These are phyloP conservation scores for Rhexocercosporidium sp. DNA, from an alignment of 2,329 filamentous ascomycete species.

Conservation along the genomic window DNA sequence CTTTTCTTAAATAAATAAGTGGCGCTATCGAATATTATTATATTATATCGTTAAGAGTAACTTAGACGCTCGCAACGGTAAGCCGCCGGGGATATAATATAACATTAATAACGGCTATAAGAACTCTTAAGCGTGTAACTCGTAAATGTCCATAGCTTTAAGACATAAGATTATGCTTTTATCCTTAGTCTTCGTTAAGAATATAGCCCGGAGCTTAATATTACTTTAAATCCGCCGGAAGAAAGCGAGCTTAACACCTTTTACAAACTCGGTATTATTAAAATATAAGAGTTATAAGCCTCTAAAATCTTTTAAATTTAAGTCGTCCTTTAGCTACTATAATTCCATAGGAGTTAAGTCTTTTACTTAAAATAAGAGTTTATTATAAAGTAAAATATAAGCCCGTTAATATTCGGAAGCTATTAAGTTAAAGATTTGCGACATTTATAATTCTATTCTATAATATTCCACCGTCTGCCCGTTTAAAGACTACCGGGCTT, in stretches of 20 bases:
- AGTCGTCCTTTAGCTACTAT: conserved; percentile 22
- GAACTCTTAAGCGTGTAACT: conserved; percentile 23
- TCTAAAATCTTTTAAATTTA: too few relatives aligned
- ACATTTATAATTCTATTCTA: too few relatives aligned
- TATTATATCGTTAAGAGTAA: too few relatives aligned
- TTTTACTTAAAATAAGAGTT: conserved; percentile 11
- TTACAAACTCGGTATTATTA: conserved; percentile 24
- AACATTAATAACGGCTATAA: conserved; percentile 14
- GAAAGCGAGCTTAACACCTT: conserved; percentile 12
- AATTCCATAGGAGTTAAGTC: conserved; percentile 16
- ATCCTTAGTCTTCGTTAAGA: conserved; percentile 16
- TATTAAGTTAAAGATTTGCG: too few relatives aligned
- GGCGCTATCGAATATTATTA: too few relatives aligned
- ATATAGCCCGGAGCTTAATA: conserved; percentile 20
- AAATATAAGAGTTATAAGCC: too few relatives aligned
- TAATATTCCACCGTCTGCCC: too few relatives aligned
- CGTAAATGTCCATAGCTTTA: conserved; percentile 23
- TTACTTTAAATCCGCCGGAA: conserved; percentile 13
- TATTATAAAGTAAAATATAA: conserved; percentile 18
- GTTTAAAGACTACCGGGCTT: too few relatives aligned
- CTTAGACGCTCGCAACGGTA: too few relatives aligned
- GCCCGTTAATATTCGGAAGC: too few relatives aligned
- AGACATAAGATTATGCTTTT: conserved; percentile 1
- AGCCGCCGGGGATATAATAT: too few relatives aligned
- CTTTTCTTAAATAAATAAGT: too few relatives aligned